Conservation (phyloP, 768 basidiomycete genomes). For the Botryobasidium botryosum region DNA sequence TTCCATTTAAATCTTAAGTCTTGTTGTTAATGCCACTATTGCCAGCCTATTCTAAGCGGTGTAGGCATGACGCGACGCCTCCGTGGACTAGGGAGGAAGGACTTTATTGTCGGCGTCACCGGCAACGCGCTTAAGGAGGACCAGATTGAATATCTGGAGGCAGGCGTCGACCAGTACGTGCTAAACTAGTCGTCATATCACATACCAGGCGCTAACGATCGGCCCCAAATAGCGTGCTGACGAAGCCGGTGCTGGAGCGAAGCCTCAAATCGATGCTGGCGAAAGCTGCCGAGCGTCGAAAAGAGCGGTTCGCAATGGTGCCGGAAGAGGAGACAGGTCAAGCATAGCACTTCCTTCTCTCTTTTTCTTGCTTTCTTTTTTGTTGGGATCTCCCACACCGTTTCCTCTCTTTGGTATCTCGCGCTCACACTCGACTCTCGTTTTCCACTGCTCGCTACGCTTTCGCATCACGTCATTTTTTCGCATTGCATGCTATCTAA, state of each 20-base stretch:
- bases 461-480: too few relatives aligned
- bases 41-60: slow-evolving; percentile 24
- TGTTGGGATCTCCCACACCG: too few relatives aligned
- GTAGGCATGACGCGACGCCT: slow-evolving; percentile 47
- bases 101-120: slow-evolving; percentile 42
- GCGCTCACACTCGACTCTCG: too few relatives aligned
- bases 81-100: slow-evolving; percentile 42
- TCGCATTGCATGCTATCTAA: too few relatives aligned
- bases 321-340: too few relatives aligned
- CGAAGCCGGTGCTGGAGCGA: slow-evolving; percentile 46
- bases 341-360: too few relatives aligned
- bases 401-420: too few relatives aligned
- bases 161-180: slow-evolving; percentile 40
- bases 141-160: slow-evolving; percentile 58
- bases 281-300: slow-evolving; percentile 11
- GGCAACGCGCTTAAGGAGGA: slow-evolving; percentile 39
- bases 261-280: slow-evolving; percentile 12
- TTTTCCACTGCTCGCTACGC: too few relatives aligned
- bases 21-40: not conserved
- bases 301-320: too few relatives aligned
- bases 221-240: slow-evolving; percentile 31
- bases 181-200: not conserved
- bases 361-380: too few relatives aligned
- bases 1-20: not conserved
- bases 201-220: not conserved